Evolutionary conservation across 1,284 basidiomycete genomes (phyloP), one percentile per base, ranked within the genome.

Genomic region (Sanghuangporus sanghuang): DNA sequence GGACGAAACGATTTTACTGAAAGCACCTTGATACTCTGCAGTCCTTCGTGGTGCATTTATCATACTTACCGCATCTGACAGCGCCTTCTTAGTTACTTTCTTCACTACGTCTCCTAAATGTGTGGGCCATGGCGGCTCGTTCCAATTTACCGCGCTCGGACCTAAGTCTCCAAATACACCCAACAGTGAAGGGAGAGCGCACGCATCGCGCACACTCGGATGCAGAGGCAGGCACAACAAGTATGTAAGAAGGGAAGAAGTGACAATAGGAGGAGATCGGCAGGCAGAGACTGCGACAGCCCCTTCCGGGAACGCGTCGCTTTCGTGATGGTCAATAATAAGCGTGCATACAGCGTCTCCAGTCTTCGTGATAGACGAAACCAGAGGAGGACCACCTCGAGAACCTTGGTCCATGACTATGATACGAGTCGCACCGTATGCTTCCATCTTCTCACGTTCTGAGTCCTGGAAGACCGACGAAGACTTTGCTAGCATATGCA

Each of bases 151-250:
- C 3, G 65, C 49, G 39, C 52, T 65, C 11, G 71, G 70, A 12
- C 73, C 74, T 11, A 74, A 67, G 59, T 75, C 74, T 9, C 74
- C 74, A 66, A 72, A 71, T 35, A 73, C 73, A 6, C 74, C 74
- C 53, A 75, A 62, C 70, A 75, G 27, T 71, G 69, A 60, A 16
- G 59, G 55, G 9, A 62, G n/a, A 8, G 60, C 64, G 39, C 64
- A 65, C 32, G n/a, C 60, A 18, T 61, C 57, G 55, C 69, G 73
- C 32, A 72, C 71, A 23, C 71, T 65, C 9, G 61, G 18, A 40
- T 66, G 64, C 12, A 75, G 65, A 23, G 70, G 70, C 4, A 54
- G 11, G 64, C 73, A 74, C 0, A 75, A 61, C 9, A 70, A 48
- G 49, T 74, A 73, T 39, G 73, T 71, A 1, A 75, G 71, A 38